Conservation (phyloP, 805 yeast genomes). For the Spathaspora hagerdaliae region DNA sequence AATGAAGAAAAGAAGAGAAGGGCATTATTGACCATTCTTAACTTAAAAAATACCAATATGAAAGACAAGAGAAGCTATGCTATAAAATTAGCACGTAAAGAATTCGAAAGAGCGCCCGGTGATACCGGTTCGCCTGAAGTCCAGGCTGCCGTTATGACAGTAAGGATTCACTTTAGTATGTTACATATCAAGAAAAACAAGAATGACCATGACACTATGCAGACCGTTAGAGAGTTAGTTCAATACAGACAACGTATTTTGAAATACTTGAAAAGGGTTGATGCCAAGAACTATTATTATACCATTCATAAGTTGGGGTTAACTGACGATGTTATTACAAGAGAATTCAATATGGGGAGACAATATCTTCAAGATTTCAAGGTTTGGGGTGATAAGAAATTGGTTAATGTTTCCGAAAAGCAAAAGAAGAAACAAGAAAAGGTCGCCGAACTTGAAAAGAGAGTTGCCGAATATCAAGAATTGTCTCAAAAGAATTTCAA, state of each 20-base stretch:
- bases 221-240: slow-evolving; percentile 74
- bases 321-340: slow-evolving; percentile 69
- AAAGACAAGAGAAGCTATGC: slow-evolving; percentile 57
- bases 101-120: slow-evolving; percentile 79
- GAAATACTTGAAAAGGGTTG: slow-evolving; percentile 73
- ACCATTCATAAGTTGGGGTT: slow-evolving; percentile 84
- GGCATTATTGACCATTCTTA: slow-evolving; percentile 66
- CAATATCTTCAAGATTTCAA: slow-evolving; percentile 74
- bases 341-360: slow-evolving; percentile 79
- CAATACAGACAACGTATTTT: slow-evolving; percentile 85
- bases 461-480: slow-evolving; percentile 34
- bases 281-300: slow-evolving; percentile 82
- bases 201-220: slow-evolving; percentile 69
- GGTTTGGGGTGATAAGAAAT: slow-evolving; percentile 70
- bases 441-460: slow-evolving; percentile 32
- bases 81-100: slow-evolving; percentile 62
- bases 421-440: slow-evolving; percentile 27
- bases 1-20: slow-evolving; percentile 57
- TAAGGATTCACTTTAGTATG: slow-evolving; percentile 72
- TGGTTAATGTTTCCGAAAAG: slow-evolving; percentile 47
- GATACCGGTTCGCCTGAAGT: slow-evolving; percentile 96
- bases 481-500: slow-evolving; percentile 35
- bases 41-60: slow-evolving; percentile 65
- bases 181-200: slow-evolving; percentile 63
- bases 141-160: slow-evolving; percentile 88